These are phyloP conservation scores for Macroventuria anomochaeta DNA, from an alignment of 2,329 filamentous ascomycete species.

Conservation along the genomic window DNA sequence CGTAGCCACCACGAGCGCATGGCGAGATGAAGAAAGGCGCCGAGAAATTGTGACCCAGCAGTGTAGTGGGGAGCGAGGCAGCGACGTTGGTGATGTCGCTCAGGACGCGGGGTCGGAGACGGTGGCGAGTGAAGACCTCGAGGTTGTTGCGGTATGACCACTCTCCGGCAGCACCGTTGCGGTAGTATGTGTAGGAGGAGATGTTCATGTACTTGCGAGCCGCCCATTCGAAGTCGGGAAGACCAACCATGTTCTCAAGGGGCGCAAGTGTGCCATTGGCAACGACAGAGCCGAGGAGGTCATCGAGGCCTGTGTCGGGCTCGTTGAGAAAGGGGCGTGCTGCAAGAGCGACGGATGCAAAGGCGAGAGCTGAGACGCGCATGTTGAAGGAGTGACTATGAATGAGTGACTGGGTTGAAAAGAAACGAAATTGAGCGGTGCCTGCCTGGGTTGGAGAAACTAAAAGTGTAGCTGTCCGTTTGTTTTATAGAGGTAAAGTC, in stretches of 20 bases:
- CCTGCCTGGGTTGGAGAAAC: neutral
- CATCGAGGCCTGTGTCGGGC: conserved; percentile 47
- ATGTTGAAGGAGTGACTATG: conserved; percentile 27
- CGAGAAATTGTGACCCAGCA: conserved; percentile 61
- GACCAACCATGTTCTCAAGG: conserved; percentile 55
- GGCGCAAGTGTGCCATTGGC: conserved; percentile 51
- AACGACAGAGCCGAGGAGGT: conserved; percentile 24
- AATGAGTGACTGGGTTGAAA: conserved; percentile 4
- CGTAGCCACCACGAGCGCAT: conserved; percentile 49
- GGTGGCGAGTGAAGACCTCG: conserved; percentile 60
- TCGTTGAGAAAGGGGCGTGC: conserved; percentile 45
- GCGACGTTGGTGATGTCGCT: conserved; percentile 57
- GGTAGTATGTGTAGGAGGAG: conserved; percentile 63
- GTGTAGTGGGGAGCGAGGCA: conserved; percentile 51
- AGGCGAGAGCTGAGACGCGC: conserved; percentile 29
- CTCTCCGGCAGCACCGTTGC: conserved; percentile 63
- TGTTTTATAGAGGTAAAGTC: conserved; percentile 1
- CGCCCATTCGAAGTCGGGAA: conserved; percentile 63
- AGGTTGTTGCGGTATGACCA: conserved; percentile 65
- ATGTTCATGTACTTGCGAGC: conserved; percentile 57
- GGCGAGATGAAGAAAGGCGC: conserved; percentile 64
- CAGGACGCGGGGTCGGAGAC: conserved; percentile 58
- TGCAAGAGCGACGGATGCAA: conserved; percentile 39
- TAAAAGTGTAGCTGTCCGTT: neutral
- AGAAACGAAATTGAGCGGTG: conserved; percentile 9